Evolutionary conservation across 176 grass and related monocot species (phyloP), one percentile per base, ranked within the genome.

Genomic region (Otatea glauca): DNA sequence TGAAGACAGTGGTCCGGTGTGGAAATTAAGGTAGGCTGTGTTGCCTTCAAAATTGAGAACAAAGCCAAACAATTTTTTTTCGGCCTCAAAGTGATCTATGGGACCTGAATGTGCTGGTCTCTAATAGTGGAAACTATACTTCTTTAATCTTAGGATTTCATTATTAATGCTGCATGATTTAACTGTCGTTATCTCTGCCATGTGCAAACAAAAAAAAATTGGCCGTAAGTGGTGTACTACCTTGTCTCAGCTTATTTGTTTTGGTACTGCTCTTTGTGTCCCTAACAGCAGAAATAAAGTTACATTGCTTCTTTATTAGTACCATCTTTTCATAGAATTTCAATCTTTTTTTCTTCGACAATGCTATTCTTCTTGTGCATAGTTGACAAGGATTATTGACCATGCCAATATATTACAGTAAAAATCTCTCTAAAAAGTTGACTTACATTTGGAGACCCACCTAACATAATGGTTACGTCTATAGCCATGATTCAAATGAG

Each of bases 161-260:
- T 80, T 80, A 80, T 80, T 75, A 85, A 75, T 62, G 29, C 50
- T 49, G 60, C 29, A 68, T 59, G 76, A 80, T 80, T 86, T 78
- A 72, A 82, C 56, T 77, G 41, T 90, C 45, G 11, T 82, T 53
- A 74, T 86, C 47, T 78, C 42, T 71, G 37, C 35, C 65, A 77
- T 65, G 55, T 73, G 79, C 84, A 49, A 82, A 76, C 71, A 76
- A 48, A 11, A 44, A 16, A 34, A 42, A 44, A 63, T 81, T 77
- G 41, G 66, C 62, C 72, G 20, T 38, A 47, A 78, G 78, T 78
- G 78, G 50, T 42, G 67, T 49, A 34, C 74, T 60, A 39, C 38
- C 39, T 41, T 87, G 74, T 74, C 84, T 68, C 67, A 68, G 74
- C 88, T 68, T 83, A 51, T 78, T 83, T 86, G 68, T 83, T 56